Percentiles rank a stretch among this genome's conserved stretches.
phyloP scores from a whole-genome alignment of 2,329 filamentous ascomycete species.

The Xylaria sp. region DNA sequence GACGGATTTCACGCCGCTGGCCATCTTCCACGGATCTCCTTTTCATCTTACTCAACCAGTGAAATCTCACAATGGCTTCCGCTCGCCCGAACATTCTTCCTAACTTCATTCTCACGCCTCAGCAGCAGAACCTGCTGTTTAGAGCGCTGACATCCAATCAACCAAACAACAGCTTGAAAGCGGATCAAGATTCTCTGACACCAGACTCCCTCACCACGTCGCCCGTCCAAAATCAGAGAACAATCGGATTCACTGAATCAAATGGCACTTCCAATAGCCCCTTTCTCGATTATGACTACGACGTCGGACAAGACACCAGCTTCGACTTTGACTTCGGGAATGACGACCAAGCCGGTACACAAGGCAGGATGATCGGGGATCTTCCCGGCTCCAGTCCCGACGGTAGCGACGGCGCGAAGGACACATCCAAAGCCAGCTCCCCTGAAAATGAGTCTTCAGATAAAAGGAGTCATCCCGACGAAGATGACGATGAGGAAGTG shows the following conservation, averaged over 20 bases:
- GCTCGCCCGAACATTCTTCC: constrained; percentile 58
- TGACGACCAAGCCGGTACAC: constrained; percentile 62
- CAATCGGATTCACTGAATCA: constrained; percentile 57
- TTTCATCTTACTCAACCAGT: constrained; percentile 20
- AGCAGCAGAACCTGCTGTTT: constrained; percentile 80
- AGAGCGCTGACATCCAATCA: constrained; percentile 80
- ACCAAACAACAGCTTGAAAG: constrained; percentile 52
- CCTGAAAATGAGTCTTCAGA: constrained; percentile 70
- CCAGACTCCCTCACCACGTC: constrained; percentile 63
- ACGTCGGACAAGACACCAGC: constrained; percentile 77
- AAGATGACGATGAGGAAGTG: constrained; percentile 72
- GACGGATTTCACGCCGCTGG: background rate
- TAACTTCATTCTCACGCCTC: constrained; percentile 76
- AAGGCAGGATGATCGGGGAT: constrained; percentile 74
- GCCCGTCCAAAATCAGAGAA: constrained; percentile 56
- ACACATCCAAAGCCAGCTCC: constrained; percentile 65
- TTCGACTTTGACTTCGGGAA: constrained; percentile 78
- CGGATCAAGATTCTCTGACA: constrained; percentile 58
- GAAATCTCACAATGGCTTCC: constrained; percentile 60
- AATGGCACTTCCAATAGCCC: constrained; percentile 77
- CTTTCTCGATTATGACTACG: constrained; percentile 83
- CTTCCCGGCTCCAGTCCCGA: constrained; percentile 64
- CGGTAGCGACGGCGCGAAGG: constrained; percentile 42
- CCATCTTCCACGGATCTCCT: constrained; percentile 16
- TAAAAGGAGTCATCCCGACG: constrained; percentile 79